Conservation (phyloP, 495 filamentous ascomycete species). For the Xylaria cubensis region DNA sequence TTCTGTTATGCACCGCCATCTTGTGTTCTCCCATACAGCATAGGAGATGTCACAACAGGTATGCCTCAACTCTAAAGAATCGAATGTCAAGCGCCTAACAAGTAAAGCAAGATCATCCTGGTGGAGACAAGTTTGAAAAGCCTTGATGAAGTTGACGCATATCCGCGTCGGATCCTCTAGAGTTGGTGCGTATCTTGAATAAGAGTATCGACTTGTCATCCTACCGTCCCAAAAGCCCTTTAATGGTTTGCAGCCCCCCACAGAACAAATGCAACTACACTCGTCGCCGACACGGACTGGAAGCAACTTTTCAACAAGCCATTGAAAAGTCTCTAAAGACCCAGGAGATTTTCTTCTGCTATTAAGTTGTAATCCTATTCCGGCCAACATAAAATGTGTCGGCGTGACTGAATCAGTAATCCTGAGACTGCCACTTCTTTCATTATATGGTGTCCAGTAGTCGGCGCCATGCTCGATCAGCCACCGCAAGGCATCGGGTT, state of each 20-base stretch:
- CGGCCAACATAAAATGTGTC: neutral
- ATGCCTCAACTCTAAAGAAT: conserved; percentile 4
- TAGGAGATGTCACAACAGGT: no score
- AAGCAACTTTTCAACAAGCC: neutral
- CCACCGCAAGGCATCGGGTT: neutral
- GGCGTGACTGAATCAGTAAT: neutral
- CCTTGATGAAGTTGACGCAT: neutral
- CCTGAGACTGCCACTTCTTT: neutral
- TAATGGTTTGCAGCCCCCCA: neutral
- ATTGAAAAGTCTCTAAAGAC: neutral
- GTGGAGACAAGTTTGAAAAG: neutral
- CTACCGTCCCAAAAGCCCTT: neutral
- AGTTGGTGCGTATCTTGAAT: no score
- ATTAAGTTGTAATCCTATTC: neutral
- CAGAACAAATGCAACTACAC: neutral
- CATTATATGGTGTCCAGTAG: conserved; percentile 8
- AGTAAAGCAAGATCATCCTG: neutral
- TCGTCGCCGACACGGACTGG: neutral
- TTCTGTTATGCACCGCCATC: no score
- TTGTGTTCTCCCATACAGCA: no score
- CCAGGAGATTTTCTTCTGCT: no score
- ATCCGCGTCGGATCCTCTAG: neutral
- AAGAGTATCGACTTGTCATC: no score
- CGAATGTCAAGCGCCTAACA: neutral
- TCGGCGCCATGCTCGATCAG: conserved; percentile 12